Percentiles rank a stretch among this genome's conserved stretches.
phyloP scores from a whole-genome alignment of 2,329 filamentous ascomycete species.

The Lecanosticta acicola region DNA sequence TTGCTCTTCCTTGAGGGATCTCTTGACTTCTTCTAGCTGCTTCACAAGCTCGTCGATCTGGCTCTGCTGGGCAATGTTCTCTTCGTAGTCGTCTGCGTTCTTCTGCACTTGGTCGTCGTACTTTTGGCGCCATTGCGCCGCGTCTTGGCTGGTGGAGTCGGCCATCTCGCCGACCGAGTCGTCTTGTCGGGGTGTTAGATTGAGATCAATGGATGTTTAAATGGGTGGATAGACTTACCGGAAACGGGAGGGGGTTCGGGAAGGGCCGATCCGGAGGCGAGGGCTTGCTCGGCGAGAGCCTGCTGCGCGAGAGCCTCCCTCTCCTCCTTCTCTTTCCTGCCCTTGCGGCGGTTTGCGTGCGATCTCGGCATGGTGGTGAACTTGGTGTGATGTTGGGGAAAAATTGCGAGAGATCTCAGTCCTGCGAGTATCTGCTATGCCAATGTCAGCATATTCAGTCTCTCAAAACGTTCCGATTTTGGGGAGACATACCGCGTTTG shows the following conservation, averaged over 20 bases:
- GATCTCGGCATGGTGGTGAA: no score
- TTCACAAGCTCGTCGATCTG: not conserved
- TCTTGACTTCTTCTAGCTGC: not conserved
- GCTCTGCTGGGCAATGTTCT: not conserved
- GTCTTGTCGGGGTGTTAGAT: not conserved
- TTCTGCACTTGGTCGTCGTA: not conserved
- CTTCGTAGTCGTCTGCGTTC: not conserved
- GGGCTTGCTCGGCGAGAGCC: no score
- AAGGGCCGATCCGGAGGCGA: no score
- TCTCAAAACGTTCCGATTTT: not conserved
- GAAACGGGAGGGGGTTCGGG: no score
- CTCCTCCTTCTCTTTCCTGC: no score
- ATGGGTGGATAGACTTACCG: not conserved
- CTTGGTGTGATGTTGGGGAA: no score
- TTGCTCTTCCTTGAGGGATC: not conserved
- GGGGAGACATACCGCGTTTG: not conserved
- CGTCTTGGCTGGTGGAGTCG: not conserved
- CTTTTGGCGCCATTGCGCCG: not conserved
- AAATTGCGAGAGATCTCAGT: not conserved
- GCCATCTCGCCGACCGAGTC: not conserved
- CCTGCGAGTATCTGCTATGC: not conserved
- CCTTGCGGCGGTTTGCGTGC: no score
- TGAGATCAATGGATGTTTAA: not conserved
- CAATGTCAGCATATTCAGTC: not conserved
- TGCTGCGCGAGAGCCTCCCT: no score